These are phyloP conservation scores for Talaromyces trachyspermus DNA, from an alignment of 495 filamentous ascomycete genomes.

Conservation along the genomic window DNA sequence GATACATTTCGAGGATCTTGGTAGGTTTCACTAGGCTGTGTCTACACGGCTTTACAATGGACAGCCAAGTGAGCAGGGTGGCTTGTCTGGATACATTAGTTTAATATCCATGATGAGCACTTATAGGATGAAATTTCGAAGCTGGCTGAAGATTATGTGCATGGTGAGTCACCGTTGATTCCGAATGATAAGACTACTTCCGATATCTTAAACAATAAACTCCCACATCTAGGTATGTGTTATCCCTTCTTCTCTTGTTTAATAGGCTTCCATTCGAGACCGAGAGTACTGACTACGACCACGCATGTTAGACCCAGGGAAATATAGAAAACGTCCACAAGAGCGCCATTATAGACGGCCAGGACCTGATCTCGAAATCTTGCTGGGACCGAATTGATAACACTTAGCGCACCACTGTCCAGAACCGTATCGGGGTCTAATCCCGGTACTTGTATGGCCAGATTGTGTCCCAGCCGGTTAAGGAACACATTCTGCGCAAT, in stretches of 20 bases:
- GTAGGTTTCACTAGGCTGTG: no score
- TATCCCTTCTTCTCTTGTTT: slow-evolving; percentile 19
- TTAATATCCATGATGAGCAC: no score
- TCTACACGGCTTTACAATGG: no score
- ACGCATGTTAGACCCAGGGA: slow-evolving; percentile 22
- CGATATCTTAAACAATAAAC: no score
- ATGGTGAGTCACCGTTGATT: no score
- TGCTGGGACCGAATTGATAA: slow-evolving; percentile 15
- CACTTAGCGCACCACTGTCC: slow-evolving; percentile 19
- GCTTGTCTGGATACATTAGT: no score
- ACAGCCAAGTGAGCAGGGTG: no score
- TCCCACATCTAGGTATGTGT: no score
- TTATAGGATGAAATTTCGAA: no score
- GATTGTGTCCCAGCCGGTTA: slow-evolving; percentile 14
- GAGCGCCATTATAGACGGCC: slow-evolving; percentile 22
- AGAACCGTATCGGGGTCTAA: slow-evolving; percentile 13
- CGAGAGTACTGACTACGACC: slow-evolving; percentile 21
- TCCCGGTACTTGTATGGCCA: slow-evolving; percentile 12
- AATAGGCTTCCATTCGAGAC: slow-evolving; percentile 34
- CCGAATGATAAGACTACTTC: no score
- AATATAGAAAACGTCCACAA: slow-evolving; percentile 21
- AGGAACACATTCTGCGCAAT: slow-evolving; percentile 4
- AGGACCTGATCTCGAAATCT: slow-evolving; percentile 17
- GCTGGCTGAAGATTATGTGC: no score
- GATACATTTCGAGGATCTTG: no score